Evolutionary conservation across 768 basidiomycete species (phyloP).

Genomic region (Phylloporus rhodoxanthus): DNA sequence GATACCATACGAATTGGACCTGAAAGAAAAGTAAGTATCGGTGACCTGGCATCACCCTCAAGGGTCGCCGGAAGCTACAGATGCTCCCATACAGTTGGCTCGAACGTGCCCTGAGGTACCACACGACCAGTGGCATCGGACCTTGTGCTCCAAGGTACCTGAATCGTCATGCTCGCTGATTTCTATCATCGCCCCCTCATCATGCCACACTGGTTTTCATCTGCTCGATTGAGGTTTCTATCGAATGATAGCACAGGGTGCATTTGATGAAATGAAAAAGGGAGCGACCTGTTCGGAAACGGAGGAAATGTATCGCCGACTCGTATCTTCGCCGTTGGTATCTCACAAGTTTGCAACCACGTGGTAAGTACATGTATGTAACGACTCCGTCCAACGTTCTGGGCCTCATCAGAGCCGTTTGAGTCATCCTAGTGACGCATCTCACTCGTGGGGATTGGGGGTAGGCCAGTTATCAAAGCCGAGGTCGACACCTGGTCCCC

Average conservation of each 20-base stretch:
- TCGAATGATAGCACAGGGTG: neutral
- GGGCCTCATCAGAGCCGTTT: neutral
- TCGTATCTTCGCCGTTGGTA: neutral
- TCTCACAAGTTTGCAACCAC: neutral
- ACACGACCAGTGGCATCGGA: neutral
- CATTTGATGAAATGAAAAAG: neutral
- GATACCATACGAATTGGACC: neutral
- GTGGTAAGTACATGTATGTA: neutral
- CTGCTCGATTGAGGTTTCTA: neutral
- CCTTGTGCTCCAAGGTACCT: neutral
- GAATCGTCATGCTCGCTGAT: neutral
- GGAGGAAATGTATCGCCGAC: neutral
- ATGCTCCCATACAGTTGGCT: neutral
- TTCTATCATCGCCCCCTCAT: neutral
- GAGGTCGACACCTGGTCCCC: constrained; percentile 49
- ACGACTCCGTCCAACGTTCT: neutral
- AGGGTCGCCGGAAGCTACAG: constrained; percentile 1
- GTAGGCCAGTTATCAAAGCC: constrained; percentile 63
- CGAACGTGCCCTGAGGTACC: neutral
- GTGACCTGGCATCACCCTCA: neutral
- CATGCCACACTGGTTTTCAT: neutral
- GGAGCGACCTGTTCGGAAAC: neutral
- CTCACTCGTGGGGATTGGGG: constrained; percentile 5
- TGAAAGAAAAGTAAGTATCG: neutral
- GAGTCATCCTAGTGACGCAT: neutral